Conservation (phyloP, 306 rosid species). For the Mimosa pudica region DNA sequence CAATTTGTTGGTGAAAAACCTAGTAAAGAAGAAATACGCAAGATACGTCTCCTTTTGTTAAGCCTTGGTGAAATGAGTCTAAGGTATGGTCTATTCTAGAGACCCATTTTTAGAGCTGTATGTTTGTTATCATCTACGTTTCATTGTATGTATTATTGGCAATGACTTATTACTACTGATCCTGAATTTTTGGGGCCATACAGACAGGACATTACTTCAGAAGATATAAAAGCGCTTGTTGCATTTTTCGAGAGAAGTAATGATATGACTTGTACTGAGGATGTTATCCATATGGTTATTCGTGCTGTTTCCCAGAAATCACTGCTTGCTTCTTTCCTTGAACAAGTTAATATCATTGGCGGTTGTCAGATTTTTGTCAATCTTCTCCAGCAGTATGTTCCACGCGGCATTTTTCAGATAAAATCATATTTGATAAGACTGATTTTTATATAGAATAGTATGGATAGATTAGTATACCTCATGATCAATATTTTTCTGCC, state of each 20-base stretch:
- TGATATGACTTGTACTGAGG: slow-evolving; percentile 92
- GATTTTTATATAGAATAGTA: background rate
- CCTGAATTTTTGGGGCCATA: slow-evolving; percentile 35
- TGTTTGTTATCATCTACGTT: slow-evolving; percentile 21
- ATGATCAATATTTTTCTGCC: slow-evolving; percentile 5
- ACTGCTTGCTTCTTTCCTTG: slow-evolving; percentile 82
- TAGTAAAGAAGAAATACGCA: slow-evolving; percentile 76
- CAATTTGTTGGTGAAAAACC: slow-evolving; percentile 63
- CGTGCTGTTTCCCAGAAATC: slow-evolving; percentile 86
- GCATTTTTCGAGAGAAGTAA: slow-evolving; percentile 86
- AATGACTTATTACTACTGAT: slow-evolving; percentile 13
- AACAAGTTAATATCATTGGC: slow-evolving; percentile 71
- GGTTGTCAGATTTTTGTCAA: slow-evolving; percentile 92
- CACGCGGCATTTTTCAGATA: slow-evolving; percentile 26
- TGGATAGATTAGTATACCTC: background rate
- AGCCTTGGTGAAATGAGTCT: slow-evolving; percentile 99
- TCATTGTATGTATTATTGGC: slow-evolving; percentile 11
- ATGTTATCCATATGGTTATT: slow-evolving; percentile 92
- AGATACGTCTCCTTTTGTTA: slow-evolving; percentile 92
- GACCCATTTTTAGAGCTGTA: background rate
- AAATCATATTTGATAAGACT: background rate
- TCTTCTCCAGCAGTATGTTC: slow-evolving; percentile 87
- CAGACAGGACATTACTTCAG: slow-evolving; percentile 81
- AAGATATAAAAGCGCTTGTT: slow-evolving; percentile 84
- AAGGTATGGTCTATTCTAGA: slow-evolving; percentile 53